Base-by-base conservation (phyloP, 2,329 filamentous ascomycete species). In the Nigrospora sphaerica region DNA sequence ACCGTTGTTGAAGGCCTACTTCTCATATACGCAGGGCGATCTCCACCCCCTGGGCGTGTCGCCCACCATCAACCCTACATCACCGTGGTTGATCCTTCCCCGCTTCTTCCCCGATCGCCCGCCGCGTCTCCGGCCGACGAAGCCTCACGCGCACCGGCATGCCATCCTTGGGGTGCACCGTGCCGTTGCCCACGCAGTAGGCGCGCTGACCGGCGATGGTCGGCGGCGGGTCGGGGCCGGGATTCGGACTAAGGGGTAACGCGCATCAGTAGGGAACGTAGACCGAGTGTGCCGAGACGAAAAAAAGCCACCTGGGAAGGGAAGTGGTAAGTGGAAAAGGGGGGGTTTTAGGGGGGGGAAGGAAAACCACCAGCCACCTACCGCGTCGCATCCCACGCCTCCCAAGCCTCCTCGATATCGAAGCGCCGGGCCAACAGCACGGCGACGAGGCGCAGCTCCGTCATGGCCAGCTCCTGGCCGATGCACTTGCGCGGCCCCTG, bases 401-500 rank as follows among this genome's bases (percentile, higher is more conserved):
- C 63, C 60, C 69, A 75, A 6, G 62, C 65, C 28, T 66, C 62
- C 41, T 65, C 59, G 38, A 81, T 71, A 32, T 80, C 76, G 36
- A 79, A 77, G 13, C 67, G 65, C 31, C 75, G 56, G 1, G 73
- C 57, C 2, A 71, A 67, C 52, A 80, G 60, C 3, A 74, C 69
- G 13, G 78, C 53, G 4, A 74, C 70, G 41, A 75, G 63, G 48
- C 70, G 72, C 23, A 74, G 63, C 60, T 81, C 72, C 34, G 75
- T 65, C 58, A 77, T 68, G 3, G 73, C 78, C 39, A 82, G 62
- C 49, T 77, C 71, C 59, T 80, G 72, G 0, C 78, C 79, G 32
- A 82, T 72, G 49, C 78, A 83, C 38, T 72, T 74, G 11, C 78
- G 58, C 4, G 72, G 71, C 0, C 78, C 78, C 17, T 72, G 64